Base-by-base conservation (phyloP, 306 rosid genomes). In the Castanea mollissima region DNA sequence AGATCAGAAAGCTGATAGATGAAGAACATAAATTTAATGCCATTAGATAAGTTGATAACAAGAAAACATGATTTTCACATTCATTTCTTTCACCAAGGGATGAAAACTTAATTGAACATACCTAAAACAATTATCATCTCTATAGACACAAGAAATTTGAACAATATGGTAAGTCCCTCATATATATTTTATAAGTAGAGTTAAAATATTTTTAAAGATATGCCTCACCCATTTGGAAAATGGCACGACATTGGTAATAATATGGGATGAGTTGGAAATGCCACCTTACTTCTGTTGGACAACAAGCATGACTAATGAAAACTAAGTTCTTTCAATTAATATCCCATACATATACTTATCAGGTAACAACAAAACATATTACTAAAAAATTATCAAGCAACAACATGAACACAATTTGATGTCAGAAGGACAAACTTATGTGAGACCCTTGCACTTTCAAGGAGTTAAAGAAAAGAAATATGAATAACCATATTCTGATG, bases 1-100 rank as follows among this genome's bases (percentile, higher is more conserved):
- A 95, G 98, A 71, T 85, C 94, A 52, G 94, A 78, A 83, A 95
- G 96, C 97, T 95, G 94, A 84, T n/a, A 77, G 67, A 27, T 72
- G 76, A 78, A 67, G 51, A 69, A 68, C 60, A 52, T 6, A 74
- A 58, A 51, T 60, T 34, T 52, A 57, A 55, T 69, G 9, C 51
- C 52, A 67, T 34, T 8, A 67, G 72, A 35, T 67, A 64, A 74
- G 71, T 75, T 57, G 63, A 58, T 56, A 21, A 75, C 31, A 31
- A 18, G 23, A 76, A 74, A 80, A 62, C 76, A 32, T 54, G 46
- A 46, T 18, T 77, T 67, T 52, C 44, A 74, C 31, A 41, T 23
- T 21, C 77, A 35, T 44, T 55, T 62, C 69, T 54, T 49, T 25
- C 58, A 51, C 6, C 6, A 29, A 73, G 71, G 74, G 55, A 46